A percentile compares a stretch with the other conserved stretches of the same genome.
Conservation (phyloP, 1,284 basidiomycete genomes). For the Erythrobasidium hasegawianum region DNA sequence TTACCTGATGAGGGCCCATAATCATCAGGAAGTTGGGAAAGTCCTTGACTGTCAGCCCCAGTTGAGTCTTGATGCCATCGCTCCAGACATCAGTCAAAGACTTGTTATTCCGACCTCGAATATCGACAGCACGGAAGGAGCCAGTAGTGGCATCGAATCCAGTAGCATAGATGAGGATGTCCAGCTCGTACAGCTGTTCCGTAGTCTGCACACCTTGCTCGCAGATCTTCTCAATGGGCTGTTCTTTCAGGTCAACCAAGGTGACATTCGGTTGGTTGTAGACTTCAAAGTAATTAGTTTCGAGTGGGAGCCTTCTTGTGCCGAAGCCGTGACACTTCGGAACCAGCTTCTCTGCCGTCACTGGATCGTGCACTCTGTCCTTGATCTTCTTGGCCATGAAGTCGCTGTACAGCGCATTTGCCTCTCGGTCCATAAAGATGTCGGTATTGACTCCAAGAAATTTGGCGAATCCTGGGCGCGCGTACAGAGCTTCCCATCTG, state of each 20-base stretch:
- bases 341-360: constrained; percentile 42
- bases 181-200: constrained; percentile 38
- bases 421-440: constrained; percentile 39
- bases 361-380: constrained; percentile 40
- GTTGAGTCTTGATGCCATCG: constrained; percentile 41
- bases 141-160: constrained; percentile 45
- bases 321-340: constrained; percentile 44
- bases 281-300: constrained; percentile 44
- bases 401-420: constrained; percentile 41
- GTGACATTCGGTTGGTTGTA: constrained; percentile 44
- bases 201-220: constrained; percentile 41
- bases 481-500: constrained; percentile 40
- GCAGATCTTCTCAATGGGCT: constrained; percentile 41
- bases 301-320: constrained; percentile 42
- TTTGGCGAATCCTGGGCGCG: constrained; percentile 40
- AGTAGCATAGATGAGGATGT: constrained; percentile 41
- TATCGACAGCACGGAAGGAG: constrained; percentile 44
- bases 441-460: constrained; percentile 44
- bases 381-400: constrained; percentile 44
- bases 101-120: constrained; percentile 39
- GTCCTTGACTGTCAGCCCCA: constrained; percentile 41
- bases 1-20: constrained; percentile 40
- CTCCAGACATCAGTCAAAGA: constrained; percentile 42
- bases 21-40: constrained; percentile 45
- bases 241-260: constrained; percentile 40